phyloP scores from a whole-genome alignment of 75 land plant genomes.

The Adiantum capillusveneris region DNA sequence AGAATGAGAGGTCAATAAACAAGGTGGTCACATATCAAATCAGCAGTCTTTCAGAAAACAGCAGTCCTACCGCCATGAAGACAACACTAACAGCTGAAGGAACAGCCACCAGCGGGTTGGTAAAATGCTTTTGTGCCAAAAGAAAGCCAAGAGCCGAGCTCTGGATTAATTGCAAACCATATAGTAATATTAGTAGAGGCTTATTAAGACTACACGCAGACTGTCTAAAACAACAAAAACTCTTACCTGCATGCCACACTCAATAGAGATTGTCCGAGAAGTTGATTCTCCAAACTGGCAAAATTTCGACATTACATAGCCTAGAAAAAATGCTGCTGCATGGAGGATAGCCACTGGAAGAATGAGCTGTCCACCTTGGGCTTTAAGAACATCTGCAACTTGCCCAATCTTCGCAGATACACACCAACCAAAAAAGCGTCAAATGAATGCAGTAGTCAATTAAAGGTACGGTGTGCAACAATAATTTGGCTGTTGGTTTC shows the following conservation, averaged over 20 bases:
- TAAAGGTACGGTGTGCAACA: too few relatives aligned
- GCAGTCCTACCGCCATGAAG: conserved; percentile 75
- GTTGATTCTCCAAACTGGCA: conserved; percentile 92
- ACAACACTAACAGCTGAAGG: conserved; percentile 98
- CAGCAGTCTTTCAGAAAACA: neutral
- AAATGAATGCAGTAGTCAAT: too few relatives aligned
- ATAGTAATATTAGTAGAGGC: too few relatives aligned
- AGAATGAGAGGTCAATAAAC: too few relatives aligned
- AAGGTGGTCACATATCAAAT: too few relatives aligned
- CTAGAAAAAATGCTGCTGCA: conserved; percentile 79
- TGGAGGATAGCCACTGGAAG: conserved; percentile 82
- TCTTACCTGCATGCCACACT: conserved; percentile 93
- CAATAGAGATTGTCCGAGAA: conserved; percentile 90
- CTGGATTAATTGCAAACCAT: too few relatives aligned
- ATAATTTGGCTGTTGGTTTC: too few relatives aligned
- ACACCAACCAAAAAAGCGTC: too few relatives aligned
- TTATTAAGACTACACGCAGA: too few relatives aligned
- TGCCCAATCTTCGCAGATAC: conserved; percentile 63
- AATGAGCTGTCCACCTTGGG: conserved; percentile 79
- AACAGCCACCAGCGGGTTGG: conserved; percentile 94
- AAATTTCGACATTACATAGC: conserved; percentile 72
- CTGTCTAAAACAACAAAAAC: too few relatives aligned
- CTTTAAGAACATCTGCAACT: conserved; percentile 81
- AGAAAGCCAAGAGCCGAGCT: conserved; percentile 97
- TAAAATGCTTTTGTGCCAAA: conserved; percentile 90